Percentiles rank a stretch among this genome's conserved stretches.
phyloP scores from a whole-genome alignment of 2,329 filamentous ascomycete species.

The Cladosporium oxysporum region DNA sequence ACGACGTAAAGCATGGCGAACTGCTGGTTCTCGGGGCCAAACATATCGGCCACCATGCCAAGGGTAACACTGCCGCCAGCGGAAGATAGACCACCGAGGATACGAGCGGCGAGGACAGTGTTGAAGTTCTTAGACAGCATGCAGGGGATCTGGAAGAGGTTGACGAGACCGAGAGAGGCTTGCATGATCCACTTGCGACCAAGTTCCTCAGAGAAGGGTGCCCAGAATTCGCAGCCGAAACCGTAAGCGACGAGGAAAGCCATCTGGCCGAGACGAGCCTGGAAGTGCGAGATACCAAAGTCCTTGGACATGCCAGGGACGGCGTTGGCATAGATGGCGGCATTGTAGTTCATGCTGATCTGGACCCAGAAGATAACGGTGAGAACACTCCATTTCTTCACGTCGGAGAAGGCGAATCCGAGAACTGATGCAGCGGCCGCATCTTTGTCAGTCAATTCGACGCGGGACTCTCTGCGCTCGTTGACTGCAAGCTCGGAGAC shows the following conservation, averaged over 20 bases:
- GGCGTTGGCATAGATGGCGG: slow-evolving; percentile 56
- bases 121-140: slow-evolving; percentile 66
- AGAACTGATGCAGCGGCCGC: slow-evolving; percentile 32
- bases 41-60: slow-evolving; percentile 82
- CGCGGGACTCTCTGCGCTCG: slow-evolving; percentile 2
- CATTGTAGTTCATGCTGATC: slow-evolving; percentile 58
- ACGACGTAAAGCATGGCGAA: slow-evolving; percentile 78
- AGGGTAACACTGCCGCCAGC: slow-evolving; percentile 61
- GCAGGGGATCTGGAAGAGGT: slow-evolving; percentile 69
- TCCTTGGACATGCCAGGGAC: slow-evolving; percentile 62
- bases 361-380: slow-evolving; percentile 55
- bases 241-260: slow-evolving; percentile 73
- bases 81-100: slow-evolving; percentile 67
- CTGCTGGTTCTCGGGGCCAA: slow-evolving; percentile 67
- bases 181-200: slow-evolving; percentile 69
- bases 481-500: background rate
- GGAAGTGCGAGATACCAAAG: slow-evolving; percentile 68
- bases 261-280: slow-evolving; percentile 79
- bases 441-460: slow-evolving; percentile 13
- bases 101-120: slow-evolving; percentile 70
- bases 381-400: slow-evolving; percentile 56
- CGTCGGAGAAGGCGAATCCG: slow-evolving; percentile 47
- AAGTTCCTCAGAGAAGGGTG: slow-evolving; percentile 68
- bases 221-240: slow-evolving; percentile 60
- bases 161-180: slow-evolving; percentile 64